Evolutionary conservation across 345 rosid genomes (phyloP).

Genomic region (Aquilaria malaccensis): DNA sequence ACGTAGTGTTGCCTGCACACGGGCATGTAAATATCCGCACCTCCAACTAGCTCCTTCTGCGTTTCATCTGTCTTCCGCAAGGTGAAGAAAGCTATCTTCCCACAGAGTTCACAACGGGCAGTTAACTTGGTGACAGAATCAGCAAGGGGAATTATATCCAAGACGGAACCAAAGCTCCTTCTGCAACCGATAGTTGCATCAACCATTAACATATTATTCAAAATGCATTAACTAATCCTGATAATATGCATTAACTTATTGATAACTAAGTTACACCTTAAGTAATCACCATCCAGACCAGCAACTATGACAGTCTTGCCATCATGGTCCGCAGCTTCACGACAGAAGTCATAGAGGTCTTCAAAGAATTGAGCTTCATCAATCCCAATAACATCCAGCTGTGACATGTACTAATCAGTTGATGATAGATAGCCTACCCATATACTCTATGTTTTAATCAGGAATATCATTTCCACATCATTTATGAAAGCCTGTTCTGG

Average conservation of each 20-base stretch:
- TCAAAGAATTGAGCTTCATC: conserved; percentile 91
- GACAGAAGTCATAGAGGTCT: conserved; percentile 80
- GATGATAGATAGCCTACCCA: no score
- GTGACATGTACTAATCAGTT: conserved; percentile 16
- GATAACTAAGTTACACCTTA: conserved; percentile 36
- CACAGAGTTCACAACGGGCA: conserved; percentile 75
- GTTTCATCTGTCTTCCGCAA: conserved; percentile 69
- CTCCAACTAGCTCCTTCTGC: conserved; percentile 63
- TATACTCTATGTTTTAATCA: background rate
- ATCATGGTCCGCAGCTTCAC: conserved; percentile 76
- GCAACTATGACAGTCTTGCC: conserved; percentile 83
- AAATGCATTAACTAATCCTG: no score
- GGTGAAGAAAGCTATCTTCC: conserved; percentile 66
- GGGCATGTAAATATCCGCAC: conserved; percentile 81
- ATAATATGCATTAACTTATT: no score
- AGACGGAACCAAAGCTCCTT: conserved; percentile 80
- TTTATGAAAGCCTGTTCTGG: no score
- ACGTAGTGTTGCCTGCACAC: conserved; percentile 76
- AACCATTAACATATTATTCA: background rate
- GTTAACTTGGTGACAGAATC: conserved; percentile 76
- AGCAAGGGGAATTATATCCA: conserved; percentile 71
- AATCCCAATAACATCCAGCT: conserved; percentile 90
- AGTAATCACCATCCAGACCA: conserved; percentile 83
- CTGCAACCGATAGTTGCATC: conserved; percentile 21
- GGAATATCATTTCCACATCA: no score